Base-by-base conservation (phyloP, 805 yeast species). In the Wickerhamomyces bisporus region DNA sequence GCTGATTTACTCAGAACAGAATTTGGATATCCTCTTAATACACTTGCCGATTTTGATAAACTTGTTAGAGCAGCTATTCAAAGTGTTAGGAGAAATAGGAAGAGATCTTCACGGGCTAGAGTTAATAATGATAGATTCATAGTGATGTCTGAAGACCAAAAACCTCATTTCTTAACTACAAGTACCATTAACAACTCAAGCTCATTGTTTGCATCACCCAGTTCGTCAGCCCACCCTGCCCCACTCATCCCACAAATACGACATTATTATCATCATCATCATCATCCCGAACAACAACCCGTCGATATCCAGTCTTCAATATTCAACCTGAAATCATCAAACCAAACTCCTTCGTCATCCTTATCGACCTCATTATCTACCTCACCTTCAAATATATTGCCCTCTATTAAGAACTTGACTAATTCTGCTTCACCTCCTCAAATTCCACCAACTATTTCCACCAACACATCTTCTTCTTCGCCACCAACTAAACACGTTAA, bases 1-100 rank as follows among this genome's bases (percentile, higher is more conserved):
- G 96, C 98, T 0, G 74, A 75, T 34, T 71, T 82, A 3, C 65
- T 91, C 32, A 67, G 95, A 51, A 66, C 70, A 2, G 98, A 93
- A 62, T 93, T 86, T 52, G 76, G 78, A 5, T 89, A 79, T 56
- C 74, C 81, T 2, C 62, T 61, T 2, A 71, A 70, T 6, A 70
- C 77, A 12, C 62, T 78, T 20, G 60, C 67, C 1, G 98, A 93
- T 47, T 91, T 91, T 57, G 95, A 88, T 59, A 85, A 82, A 57
- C 69, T 91, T 26, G 97, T 93, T 0, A 68, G 95, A 26, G 94
- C 96, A 9, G 98, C 96, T 1, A 81, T 91, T 20, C 98, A 91
- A 61, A 81, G 94, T 36, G 97, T 86, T 2, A 67, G 98, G 44
- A 68, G 98, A 47, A 91, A 91, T 58, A 71, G 95, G 42, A 86